Percentiles rank a stretch among this genome's conserved stretches.
These are phyloP conservation scores for Irpex lacteus DNA, from an alignment of 1,284 basidiomycete genomes.

Conservation along the genomic window DNA sequence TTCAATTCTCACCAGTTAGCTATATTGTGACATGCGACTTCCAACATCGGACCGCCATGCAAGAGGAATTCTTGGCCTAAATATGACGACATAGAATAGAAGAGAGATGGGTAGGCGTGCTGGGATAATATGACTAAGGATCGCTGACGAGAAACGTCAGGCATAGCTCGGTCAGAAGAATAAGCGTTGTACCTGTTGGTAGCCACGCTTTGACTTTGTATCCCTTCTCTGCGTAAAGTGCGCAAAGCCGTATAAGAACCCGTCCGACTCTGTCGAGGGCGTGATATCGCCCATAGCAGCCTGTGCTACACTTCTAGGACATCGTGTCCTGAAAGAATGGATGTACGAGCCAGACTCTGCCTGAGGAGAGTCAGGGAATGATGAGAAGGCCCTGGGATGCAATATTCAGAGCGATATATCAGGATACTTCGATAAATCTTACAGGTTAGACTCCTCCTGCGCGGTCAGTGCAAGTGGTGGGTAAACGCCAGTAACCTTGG, in stretches of 20 bases:
- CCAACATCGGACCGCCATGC: constrained; percentile 78
- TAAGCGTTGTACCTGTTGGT: constrained; percentile 69
- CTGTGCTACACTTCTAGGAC: constrained; percentile 29
- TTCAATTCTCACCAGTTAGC: constrained; percentile 67
- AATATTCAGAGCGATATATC: constrained; percentile 8
- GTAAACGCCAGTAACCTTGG: constrained; percentile 73
- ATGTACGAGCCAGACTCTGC: constrained; percentile 73
- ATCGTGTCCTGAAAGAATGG: constrained; percentile 73
- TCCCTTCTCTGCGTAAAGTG: constrained; percentile 79
- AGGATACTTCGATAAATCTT: constrained; percentile 27
- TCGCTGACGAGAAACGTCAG: constrained; percentile 43
- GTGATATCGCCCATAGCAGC: constrained; percentile 26
- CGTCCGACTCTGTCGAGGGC: constrained; percentile 48
- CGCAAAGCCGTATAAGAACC: constrained; percentile 82
- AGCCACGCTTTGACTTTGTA: constrained; percentile 72
- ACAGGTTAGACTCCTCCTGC: constrained; percentile 84
- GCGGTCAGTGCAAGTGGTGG: constrained; percentile 61
- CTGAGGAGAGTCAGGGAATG: constrained; percentile 88
- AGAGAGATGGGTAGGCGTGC: constrained; percentile 83
- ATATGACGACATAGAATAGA: constrained; percentile 63
- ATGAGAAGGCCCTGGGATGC: constrained; percentile 78
- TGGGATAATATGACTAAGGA: constrained; percentile 86
- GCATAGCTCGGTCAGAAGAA: constrained; percentile 7
- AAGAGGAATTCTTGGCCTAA: constrained; percentile 78
- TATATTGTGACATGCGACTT: constrained; percentile 84